Evolutionary conservation across 78 protist species (phyloP).

Genomic region (Blattamonas nauphoetae): DNA sequence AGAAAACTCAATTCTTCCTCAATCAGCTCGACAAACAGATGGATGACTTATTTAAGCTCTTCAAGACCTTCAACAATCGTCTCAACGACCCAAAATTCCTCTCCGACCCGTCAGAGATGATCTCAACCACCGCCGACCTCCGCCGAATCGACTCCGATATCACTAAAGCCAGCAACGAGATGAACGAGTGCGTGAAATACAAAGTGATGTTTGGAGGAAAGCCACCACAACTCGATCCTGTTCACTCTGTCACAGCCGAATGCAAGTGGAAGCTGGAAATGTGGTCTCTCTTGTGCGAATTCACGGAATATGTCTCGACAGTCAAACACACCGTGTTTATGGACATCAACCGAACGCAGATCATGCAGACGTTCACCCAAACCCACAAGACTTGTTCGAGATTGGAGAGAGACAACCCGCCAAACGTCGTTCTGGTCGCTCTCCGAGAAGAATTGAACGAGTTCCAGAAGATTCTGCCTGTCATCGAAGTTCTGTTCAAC

Average conservation of each 20-base stretch:
- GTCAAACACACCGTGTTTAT: not conserved
- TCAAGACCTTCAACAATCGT: not conserved
- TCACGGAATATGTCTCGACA: not conserved
- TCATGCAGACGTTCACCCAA: no score
- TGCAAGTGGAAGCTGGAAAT: not conserved
- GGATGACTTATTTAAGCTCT: not conserved
- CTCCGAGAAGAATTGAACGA: not conserved
- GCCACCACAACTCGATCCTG: no score
- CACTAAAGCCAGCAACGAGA: not conserved
- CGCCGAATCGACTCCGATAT: not conserved
- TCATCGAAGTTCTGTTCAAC: conserved; percentile 27
- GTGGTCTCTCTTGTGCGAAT: not conserved
- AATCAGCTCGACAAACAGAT: not conserved
- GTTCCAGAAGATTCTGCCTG: conserved; percentile 29
- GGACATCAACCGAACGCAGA: not conserved
- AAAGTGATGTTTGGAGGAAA: no score
- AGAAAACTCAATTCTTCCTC: not conserved
- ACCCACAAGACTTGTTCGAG: not conserved
- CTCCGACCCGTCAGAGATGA: not conserved
- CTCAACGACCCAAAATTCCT: not conserved
- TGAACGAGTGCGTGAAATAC: no score
- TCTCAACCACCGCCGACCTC: not conserved
- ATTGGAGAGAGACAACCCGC: not conserved
- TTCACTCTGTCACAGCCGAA: not conserved
- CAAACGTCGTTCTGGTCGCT: not conserved